Evolutionary conservation across 2,329 filamentous ascomycete species (phyloP).

Genomic region (Fusarium liriodendri): DNA sequence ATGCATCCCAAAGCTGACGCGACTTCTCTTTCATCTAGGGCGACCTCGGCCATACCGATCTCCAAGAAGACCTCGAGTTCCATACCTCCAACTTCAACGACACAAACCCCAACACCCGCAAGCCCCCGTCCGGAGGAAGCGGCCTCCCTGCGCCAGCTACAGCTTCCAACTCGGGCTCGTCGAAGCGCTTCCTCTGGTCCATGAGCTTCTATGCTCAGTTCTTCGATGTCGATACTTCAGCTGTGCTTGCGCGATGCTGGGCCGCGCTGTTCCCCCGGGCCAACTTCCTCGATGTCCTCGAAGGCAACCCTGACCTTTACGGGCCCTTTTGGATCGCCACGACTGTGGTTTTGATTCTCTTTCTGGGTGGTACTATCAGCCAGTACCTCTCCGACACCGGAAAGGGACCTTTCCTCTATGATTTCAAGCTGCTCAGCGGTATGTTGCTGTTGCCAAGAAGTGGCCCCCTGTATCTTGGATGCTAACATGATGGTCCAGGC

Average conservation of each 20-base stretch:
- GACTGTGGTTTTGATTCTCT: slow-evolving; percentile 94
- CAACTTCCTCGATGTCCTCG: slow-evolving; percentile 96
- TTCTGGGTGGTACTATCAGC: slow-evolving; percentile 94
- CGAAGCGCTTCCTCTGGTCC: slow-evolving; percentile 92
- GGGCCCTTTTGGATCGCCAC: slow-evolving; percentile 99
- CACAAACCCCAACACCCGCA: slow-evolving; percentile 60
- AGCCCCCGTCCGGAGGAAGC: slow-evolving; percentile 55
- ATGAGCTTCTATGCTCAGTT: slow-evolving; percentile 96
- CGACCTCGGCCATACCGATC: slow-evolving; percentile 96
- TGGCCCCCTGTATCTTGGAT: background rate
- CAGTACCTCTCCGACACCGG: slow-evolving; percentile 81
- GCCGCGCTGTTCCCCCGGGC: slow-evolving; percentile 89
- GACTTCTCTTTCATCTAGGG: slow-evolving; percentile 68
- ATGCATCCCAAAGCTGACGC: slow-evolving; percentile 15
- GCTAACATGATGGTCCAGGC: slow-evolving; percentile 56
- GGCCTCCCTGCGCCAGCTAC: slow-evolving; percentile 70
- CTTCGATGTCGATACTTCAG: slow-evolving; percentile 96
- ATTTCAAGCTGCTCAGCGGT: slow-evolving; percentile 90
- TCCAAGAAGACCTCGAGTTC: slow-evolving; percentile 99
- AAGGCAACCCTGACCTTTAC: slow-evolving; percentile 97
- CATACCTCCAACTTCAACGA: slow-evolving; percentile 90
- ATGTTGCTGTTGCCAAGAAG: slow-evolving; percentile 42
- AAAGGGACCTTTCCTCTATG: slow-evolving; percentile 85
- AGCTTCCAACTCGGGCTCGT: slow-evolving; percentile 56
- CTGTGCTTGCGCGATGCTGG: slow-evolving; percentile 87